Conservation (phyloP, 441 rosid genomes). For the Pelargonium exstipulatum region DNA sequence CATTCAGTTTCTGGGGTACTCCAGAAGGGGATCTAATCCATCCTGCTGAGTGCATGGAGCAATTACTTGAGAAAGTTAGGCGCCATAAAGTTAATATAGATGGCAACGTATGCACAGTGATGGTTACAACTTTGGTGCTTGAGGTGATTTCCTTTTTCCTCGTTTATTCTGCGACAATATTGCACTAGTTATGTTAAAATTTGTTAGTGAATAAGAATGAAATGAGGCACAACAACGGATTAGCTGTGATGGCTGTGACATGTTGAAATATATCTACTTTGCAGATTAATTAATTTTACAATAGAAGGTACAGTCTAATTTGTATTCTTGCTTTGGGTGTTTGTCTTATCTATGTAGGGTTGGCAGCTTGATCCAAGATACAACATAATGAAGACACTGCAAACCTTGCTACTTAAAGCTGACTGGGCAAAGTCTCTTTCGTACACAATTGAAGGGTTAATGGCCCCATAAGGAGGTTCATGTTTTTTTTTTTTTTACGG, state of each 20-base stretch:
- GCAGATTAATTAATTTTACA: neutral
- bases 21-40: conserved; percentile 89
- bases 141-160: conserved; percentile 53
- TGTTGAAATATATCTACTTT: neutral
- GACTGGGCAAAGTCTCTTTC: conserved; percentile 99
- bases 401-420: conserved; percentile 73
- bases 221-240: too few species aligned
- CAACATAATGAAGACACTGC: conserved; percentile 89
- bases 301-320: neutral
- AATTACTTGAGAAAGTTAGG: conserved; percentile 92
- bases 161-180: too few species aligned
- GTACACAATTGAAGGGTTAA: conserved; percentile 89
- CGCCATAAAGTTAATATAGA: conserved; percentile 85
- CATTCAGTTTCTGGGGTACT: conserved; percentile 94
- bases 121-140: conserved; percentile 97
- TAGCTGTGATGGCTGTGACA: too few species aligned
- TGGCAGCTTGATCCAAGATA: conserved; percentile 98
- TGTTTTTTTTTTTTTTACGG: neutral
- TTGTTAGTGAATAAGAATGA: too few species aligned
- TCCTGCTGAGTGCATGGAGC: conserved; percentile 98
- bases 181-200: too few species aligned
- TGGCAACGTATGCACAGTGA: conserved; percentile 90
- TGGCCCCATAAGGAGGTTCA: conserved; percentile 64
- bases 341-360: conserved; percentile 46
- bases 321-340: neutral